A percentile compares a stretch with the other conserved stretches of the same genome.
Evolutionary conservation across 805 yeast species (phyloP).

Genomic region (Kluyveromyces starmeri): DNA sequence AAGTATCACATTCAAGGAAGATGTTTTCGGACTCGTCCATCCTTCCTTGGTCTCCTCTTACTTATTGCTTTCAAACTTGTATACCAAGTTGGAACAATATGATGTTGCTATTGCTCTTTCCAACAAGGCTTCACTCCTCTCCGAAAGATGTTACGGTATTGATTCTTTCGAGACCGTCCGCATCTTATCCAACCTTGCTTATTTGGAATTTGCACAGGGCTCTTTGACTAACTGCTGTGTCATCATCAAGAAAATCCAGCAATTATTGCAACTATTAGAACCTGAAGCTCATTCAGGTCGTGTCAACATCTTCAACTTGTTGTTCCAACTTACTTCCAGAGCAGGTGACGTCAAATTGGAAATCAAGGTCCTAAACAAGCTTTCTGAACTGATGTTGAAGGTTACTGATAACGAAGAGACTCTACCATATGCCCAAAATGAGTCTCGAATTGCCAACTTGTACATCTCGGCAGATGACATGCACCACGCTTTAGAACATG

Average conservation of each 20-base stretch:
- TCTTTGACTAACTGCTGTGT: constrained; percentile 53
- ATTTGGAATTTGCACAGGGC: constrained; percentile 53
- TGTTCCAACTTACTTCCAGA: constrained; percentile 50
- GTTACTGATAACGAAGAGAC: constrained; percentile 47
- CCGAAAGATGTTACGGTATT: constrained; percentile 73
- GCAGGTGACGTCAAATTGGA: constrained; percentile 50
- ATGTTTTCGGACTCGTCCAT: constrained; percentile 74
- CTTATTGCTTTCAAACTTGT: constrained; percentile 55
- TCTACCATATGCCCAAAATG: constrained; percentile 53
- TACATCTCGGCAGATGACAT: constrained; percentile 44
- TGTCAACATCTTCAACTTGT: constrained; percentile 41
- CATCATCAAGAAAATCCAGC: constrained; percentile 50
- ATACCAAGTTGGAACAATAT: constrained; percentile 47
- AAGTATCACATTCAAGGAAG: constrained; percentile 65
- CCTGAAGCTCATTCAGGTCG: constrained; percentile 57
- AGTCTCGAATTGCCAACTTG: constrained; percentile 61
- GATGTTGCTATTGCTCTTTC: constrained; percentile 55
- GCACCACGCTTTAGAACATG: constrained; percentile 46
- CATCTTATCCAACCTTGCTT: constrained; percentile 65
- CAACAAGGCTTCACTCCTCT: constrained; percentile 60
- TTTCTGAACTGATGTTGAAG: constrained; percentile 41
- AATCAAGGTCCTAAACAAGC: constrained; percentile 41
- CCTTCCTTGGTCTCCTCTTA: constrained; percentile 69
- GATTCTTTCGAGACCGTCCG: constrained; percentile 73
- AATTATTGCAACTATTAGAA: constrained; percentile 48